Evolutionary conservation across 257 asterid species (phyloP), one percentile per base, ranked within the genome.

Genomic region (Eustoma russellianum): DNA sequence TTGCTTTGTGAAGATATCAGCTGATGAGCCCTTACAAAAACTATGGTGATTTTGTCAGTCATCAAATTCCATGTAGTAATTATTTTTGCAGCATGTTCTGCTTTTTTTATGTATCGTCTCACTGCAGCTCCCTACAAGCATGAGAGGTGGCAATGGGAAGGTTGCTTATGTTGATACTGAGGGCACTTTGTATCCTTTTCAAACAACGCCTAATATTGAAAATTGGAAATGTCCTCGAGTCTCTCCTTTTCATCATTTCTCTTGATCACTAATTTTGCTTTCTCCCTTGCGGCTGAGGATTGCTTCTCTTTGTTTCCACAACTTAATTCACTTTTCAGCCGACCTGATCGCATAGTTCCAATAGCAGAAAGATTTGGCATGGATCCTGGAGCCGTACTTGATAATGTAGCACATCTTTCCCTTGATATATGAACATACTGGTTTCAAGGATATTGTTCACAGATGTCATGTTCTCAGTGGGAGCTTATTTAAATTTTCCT

Each of bases 321-420:
- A 79, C 66, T 60, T 51, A 53, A 58, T 53, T 58, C 72, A 69
- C 71, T 70, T 66, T 4, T 46, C 63, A 91, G 96, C 72, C 96
- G 98, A 17, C 98, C 98, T 54, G 96, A 91, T 68, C 85, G 96
- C 51, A 85, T 91, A 49, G 79, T 91, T 53, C 95, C 96, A 60
- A 91, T 91, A 53, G 96, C 96, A 75, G 98, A 91, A 77, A 80
- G 98, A 64, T 88, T 88, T 70, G 95, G 95, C 68, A 92, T 92
- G 99, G 96, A 91, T 71, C 79, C 98, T 12, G 98, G 98, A 66
- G 98, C 98, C 65, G 98, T 90, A 49, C 96, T 90, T 47, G 98
- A 90, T 77, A 90, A 84, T 70, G 98, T 91, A 73, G 75, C 71
- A 52, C 30, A 44, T 68, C 55, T 56, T 61, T 46, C 3, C 43